Conservation (phyloP, 139 green algal species). For the Chlorella vulgaris region DNA sequence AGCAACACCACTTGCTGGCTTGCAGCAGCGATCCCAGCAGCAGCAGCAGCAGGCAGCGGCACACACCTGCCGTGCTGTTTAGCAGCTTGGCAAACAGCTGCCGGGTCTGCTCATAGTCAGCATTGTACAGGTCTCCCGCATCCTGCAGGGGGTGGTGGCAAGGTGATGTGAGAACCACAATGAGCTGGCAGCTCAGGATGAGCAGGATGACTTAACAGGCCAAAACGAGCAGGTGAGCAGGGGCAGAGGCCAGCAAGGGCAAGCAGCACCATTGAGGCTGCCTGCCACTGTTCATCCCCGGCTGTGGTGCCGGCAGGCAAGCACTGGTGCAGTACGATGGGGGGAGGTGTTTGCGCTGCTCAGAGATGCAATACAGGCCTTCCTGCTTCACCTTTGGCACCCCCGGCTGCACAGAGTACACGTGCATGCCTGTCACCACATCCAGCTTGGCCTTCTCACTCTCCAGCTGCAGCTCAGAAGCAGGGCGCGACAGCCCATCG, state of each 20-base stretch:
- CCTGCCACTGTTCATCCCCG: too few relatives aligned
- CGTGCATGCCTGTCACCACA: constrained; percentile 51
- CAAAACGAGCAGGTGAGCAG: too few relatives aligned
- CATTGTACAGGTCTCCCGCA: constrained; percentile 47
- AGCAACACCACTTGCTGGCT: too few relatives aligned
- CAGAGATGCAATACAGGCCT: too few relatives aligned
- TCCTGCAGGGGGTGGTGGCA: constrained; percentile 33
- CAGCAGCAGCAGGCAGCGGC: background rate
- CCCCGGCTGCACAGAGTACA: constrained; percentile 60
- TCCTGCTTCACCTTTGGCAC: constrained; percentile 39
- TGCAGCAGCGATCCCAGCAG: too few relatives aligned
- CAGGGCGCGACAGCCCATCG: background rate
- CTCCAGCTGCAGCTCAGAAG: constrained; percentile 37
- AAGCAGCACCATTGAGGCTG: too few relatives aligned
- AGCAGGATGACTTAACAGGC: too few relatives aligned
- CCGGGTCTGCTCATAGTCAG: constrained; percentile 42
- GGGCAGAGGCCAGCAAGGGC: too few relatives aligned
- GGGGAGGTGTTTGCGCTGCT: too few relatives aligned
- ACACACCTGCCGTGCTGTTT: background rate
- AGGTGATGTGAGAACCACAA: background rate
- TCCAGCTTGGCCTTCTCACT: constrained; percentile 31
- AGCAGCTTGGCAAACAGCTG: constrained; percentile 46
- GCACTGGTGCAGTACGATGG: too few relatives aligned
- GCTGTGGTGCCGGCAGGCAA: too few relatives aligned
- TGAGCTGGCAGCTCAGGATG: background rate